Evolutionary conservation across 352 stramenopile species (phyloP).

Genomic region (Pythium coloratum): DNA sequence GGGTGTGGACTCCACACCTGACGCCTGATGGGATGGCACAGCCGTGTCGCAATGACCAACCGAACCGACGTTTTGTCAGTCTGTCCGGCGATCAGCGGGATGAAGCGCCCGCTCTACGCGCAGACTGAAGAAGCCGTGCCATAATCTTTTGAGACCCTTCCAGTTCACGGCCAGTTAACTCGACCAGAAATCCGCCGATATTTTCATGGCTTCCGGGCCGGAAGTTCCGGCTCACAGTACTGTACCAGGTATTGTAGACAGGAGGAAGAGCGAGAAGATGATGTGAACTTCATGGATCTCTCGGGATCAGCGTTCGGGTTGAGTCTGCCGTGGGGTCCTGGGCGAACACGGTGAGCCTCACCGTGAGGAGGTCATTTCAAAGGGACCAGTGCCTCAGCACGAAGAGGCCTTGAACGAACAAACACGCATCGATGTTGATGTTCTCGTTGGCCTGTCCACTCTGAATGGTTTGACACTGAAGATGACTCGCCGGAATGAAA

Average conservation of each 20-base stretch:
- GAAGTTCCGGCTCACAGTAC: too few relatives aligned
- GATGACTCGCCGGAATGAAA: too few relatives aligned
- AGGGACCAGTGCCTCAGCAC: background rate
- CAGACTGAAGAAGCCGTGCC: background rate
- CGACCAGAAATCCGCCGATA: background rate
- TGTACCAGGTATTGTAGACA: too few relatives aligned
- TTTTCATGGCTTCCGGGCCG: background rate
- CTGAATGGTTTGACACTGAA: background rate
- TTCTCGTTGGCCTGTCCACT: background rate
- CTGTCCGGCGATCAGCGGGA: background rate
- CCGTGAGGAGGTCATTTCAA: background rate
- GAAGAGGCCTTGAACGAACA: background rate
- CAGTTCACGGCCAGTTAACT: background rate
- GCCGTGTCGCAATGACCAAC: slow-evolving; percentile 6
- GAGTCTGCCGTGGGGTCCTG: too few relatives aligned
- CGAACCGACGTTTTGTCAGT: background rate
- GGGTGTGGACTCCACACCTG: background rate
- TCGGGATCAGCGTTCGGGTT: background rate
- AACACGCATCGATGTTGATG: background rate
- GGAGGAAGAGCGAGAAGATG: too few relatives aligned
- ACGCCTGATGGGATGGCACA: slow-evolving; percentile 13
- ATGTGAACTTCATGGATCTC: background rate
- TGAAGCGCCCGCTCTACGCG: slow-evolving; percentile 3
- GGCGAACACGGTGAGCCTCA: too few relatives aligned
- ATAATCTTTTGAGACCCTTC: background rate